Evolutionary conservation across 2,329 filamentous ascomycete genomes (phyloP).

Genomic region (Xylariales sp.): DNA sequence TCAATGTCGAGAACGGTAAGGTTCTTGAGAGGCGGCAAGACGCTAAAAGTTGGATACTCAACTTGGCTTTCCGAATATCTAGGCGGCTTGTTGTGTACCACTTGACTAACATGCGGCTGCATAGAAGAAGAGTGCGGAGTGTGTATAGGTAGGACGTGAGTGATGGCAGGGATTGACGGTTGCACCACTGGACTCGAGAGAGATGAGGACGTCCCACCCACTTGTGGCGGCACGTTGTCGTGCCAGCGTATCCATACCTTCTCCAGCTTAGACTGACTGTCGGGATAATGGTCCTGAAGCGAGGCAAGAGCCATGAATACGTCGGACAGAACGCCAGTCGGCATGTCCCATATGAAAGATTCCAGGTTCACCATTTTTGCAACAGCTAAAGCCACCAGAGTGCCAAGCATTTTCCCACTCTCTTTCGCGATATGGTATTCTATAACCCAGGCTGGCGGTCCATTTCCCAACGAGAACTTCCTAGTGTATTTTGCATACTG

Average conservation of each 20-base stretch:
- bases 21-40: constrained; percentile 69
- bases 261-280: constrained; percentile 61
- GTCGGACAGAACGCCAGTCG: constrained; percentile 74
- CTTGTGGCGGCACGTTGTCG: constrained; percentile 62
- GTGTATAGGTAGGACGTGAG: constrained; percentile 19
- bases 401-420: constrained; percentile 84
- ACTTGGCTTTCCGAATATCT: constrained; percentile 53
- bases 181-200: constrained; percentile 19
- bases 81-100: too few relatives aligned
- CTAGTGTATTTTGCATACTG: constrained; percentile 74
- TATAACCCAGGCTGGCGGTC: constrained; percentile 70
- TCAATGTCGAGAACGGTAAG: constrained; percentile 77
- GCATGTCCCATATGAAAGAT: constrained; percentile 85
- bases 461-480: constrained; percentile 83
- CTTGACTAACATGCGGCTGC: too few relatives aligned
- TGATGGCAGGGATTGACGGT: constrained; percentile 20
- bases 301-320: constrained; percentile 76
- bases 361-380: constrained; percentile 78
- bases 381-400: constrained; percentile 72
- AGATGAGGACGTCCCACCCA: constrained; percentile 30
- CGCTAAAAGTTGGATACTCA: constrained; percentile 76
- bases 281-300: constrained; percentile 55
- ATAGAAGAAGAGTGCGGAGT: constrained; percentile 22
- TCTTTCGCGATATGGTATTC: constrained; percentile 81
- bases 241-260: constrained; percentile 80